Evolutionary conservation across 2,329 filamentous ascomycete genomes (phyloP), one percentile per base, ranked within the genome.

Genomic region (Xylaria sp.): DNA sequence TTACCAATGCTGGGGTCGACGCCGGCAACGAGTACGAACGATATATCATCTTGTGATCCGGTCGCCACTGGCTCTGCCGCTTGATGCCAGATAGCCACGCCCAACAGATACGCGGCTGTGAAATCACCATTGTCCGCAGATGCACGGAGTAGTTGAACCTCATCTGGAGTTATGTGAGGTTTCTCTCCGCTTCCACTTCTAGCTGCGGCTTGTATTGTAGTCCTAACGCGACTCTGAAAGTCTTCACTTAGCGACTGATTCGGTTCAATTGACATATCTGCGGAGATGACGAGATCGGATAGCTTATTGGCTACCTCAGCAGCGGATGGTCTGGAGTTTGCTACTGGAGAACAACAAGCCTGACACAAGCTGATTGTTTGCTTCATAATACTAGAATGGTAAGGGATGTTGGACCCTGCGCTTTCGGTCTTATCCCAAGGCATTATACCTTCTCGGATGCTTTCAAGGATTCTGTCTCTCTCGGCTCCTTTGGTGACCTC

Each of bases 221-320:
- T 28, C 13, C 50, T 52, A 15, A 52, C 50, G 9, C 23, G 8
- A 9, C 13, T 18, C 23, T 8, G 50, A 20, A 52, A 18, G 23
- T 52, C 50, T 25, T 52, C 50, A 25, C 23, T 52, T 25, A 52
- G 10, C 12, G 50, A 52, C 23, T 52, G 50, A 52, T 52, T 20
- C 9, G 50, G 50, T 12, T 52, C 50, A 28, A 52, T 52, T 15
- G 50, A 52, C 50, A 52, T 52, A 28, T 4, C 32, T 28, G 50
- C 50, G 13, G 50, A 52, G 23, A 25, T 52, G 12, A 52, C 18
- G 50, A 52, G 23, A 12, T 52, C 50, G 7, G 50, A 52, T 15
- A 52, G 50, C 50, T 28, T 52, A 28, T 52, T 32, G 6, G 32
- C 50, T 15, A 52, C 50, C 50, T 52, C 50, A 15, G 50, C 50